Evolutionary conservation across 176 grass and related monocot genomes (phyloP).

Genomic region (Eleusine indica): DNA sequence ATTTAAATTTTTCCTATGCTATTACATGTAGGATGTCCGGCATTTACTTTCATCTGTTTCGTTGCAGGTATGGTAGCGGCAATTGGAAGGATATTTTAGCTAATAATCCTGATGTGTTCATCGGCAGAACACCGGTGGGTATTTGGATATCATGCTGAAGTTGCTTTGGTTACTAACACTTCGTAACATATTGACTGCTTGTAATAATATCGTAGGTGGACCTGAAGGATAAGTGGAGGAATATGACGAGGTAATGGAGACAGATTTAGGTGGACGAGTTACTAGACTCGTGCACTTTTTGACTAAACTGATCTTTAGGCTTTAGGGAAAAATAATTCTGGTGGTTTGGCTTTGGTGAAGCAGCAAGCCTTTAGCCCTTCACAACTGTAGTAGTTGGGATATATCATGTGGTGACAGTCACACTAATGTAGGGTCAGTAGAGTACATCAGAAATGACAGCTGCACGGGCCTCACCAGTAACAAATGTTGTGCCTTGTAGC

Average conservation of each 20-base stretch:
- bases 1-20: not conserved
- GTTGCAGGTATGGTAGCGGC: slow-evolving; percentile 59
- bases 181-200: not conserved
- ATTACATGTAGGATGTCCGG: slow-evolving; percentile 2
- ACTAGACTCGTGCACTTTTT: not conserved
- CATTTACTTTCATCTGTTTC: not conserved
- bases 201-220: slow-evolving; percentile 50
- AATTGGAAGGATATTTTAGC: slow-evolving; percentile 72
- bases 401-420: not conserved
- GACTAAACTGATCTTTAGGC: not conserved
- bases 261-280: not conserved
- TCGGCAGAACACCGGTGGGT: slow-evolving; percentile 61
- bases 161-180: slow-evolving; percentile 1
- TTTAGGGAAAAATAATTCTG: not conserved
- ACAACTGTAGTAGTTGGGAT: not conserved
- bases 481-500: not conserved
- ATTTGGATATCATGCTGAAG: slow-evolving; percentile 1
- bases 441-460: not conserved
- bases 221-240: slow-evolving; percentile 95
- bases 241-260: slow-evolving; percentile 58
- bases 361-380: not conserved
- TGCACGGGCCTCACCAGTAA: not conserved
- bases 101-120: slow-evolving; percentile 57
- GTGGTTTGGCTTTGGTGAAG: not conserved
- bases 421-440: not conserved